Base-by-base conservation (phyloP, 805 yeast genomes). In the Diddensiella caesifluorescens region DNA sequence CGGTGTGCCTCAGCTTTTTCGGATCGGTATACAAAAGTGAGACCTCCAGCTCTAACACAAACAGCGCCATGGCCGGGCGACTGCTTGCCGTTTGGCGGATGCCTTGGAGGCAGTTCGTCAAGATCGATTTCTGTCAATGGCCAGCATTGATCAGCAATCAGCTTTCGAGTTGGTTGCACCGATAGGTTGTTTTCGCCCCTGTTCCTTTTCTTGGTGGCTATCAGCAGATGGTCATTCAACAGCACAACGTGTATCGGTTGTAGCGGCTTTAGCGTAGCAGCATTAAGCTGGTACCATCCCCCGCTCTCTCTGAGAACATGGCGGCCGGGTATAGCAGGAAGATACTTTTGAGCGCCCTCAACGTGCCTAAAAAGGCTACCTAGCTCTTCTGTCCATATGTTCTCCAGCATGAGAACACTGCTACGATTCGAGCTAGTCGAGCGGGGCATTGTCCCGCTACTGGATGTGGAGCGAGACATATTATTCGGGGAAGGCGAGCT, bases 341-440 rank as follows among this genome's bases (percentile, higher is more conserved):
- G 69, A 46, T 73, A 76, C 54, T 83, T 83, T 52, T 84, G 89
- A 1, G 95, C 88, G n/a, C 95, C 94, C 49, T 89, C 95, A 12
- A 89, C 95, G 48, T 83, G 86, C 51, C 78, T 78, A 60, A 81
- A 87, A 39, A 88, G 63, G 5, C 76, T 71, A 41, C 74, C 75
- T 55, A 88, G 66, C 55, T 83, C 87, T 32, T 70, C 69, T 12
- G 79, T 83, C 95, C 96, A 87, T 68, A 83, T 75, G 53, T 79
- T 79, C 58, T 85, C 90, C 39, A 88, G 64, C 41, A 84, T 75
- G 40, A 82, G 53, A 39, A 87, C 77, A 41, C 88, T 79, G 46
- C 80, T 77, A 32, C 95, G 68, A 39, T 68, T 65, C 41, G 47
- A 56, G 23, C 39, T 46, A 12, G 44, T 13, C 15, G 39, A 3